These are phyloP conservation scores for Solanum corneliomulleri DNA, from an alignment of 257 asterid genomes.

Conservation along the genomic window DNA sequence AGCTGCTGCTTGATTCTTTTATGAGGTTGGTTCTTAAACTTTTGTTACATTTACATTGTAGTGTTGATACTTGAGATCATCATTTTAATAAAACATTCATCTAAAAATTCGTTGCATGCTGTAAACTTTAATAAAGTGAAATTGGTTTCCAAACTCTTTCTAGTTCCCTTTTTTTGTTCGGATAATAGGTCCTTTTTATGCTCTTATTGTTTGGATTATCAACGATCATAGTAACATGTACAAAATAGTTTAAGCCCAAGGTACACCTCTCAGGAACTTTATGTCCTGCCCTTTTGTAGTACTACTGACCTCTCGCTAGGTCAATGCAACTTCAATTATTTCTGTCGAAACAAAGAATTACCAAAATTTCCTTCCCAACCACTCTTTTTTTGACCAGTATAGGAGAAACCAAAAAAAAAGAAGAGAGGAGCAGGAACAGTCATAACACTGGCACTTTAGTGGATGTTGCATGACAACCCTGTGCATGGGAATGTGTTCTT, in stretches of 20 bases:
- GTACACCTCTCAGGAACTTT: neutral
- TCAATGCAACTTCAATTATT: neutral
- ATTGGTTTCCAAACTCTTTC: neutral
- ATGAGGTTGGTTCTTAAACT: slow-evolving; percentile 20
- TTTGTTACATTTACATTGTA: neutral
- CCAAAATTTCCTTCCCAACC: neutral
- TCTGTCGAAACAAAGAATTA: neutral
- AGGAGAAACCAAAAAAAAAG: neutral
- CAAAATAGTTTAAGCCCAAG: neutral
- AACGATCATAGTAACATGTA: neutral
- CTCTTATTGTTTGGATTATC: neutral
- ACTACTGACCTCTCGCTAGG: neutral
- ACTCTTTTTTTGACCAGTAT: neutral
- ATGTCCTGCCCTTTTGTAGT: neutral
- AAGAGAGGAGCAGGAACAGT: neutral
- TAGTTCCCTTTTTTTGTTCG: neutral
- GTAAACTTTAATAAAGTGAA: neutral
- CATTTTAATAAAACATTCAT: neutral
- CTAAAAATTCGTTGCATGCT: neutral
- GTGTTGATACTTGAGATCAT: neutral
- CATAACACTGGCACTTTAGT: neutral
- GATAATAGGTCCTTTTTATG: neutral
- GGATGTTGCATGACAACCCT: neutral
- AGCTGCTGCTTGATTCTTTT: slow-evolving; percentile 57
- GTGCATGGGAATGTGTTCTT: neutral